These are phyloP conservation scores for Pontederia paniculata DNA, from an alignment of 176 grass and related monocot species.

Conservation along the genomic window DNA sequence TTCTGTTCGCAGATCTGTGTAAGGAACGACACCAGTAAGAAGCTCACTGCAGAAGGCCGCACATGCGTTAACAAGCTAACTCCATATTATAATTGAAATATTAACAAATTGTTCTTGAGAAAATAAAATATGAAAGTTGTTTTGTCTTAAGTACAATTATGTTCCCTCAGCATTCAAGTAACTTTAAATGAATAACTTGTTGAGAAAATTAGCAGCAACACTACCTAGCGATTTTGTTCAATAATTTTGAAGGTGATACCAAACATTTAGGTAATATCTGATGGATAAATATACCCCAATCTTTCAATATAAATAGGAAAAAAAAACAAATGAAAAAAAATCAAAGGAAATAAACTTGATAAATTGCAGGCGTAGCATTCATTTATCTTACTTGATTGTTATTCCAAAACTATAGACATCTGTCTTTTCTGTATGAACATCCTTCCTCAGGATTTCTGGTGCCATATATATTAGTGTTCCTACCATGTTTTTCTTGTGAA, in stretches of 20 bases:
- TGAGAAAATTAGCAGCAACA: too few relatives aligned
- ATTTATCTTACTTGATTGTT: slow-evolving; percentile 79
- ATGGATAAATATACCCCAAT: too few relatives aligned
- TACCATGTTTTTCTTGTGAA: slow-evolving; percentile 95
- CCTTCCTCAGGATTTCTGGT: slow-evolving; percentile 94
- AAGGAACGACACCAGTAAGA: slow-evolving; percentile 88
- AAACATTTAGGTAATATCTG: too few relatives aligned
- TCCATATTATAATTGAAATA: too few relatives aligned
- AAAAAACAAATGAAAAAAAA: background rate
- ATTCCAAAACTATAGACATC: slow-evolving; percentile 95
- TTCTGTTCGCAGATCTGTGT: slow-evolving; percentile 91
- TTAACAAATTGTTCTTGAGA: too few relatives aligned
- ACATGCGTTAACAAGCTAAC: slow-evolving; percentile 1
- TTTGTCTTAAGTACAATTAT: too few relatives aligned
- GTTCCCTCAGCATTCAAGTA: too few relatives aligned
- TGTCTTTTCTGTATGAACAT: slow-evolving; percentile 84
- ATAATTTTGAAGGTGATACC: too few relatives aligned
- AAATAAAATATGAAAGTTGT: too few relatives aligned
- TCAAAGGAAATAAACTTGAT: background rate
- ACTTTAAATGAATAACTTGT: too few relatives aligned
- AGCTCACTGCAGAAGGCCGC: slow-evolving; percentile 60
- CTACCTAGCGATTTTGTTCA: too few relatives aligned
- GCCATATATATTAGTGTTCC: slow-evolving; percentile 98
- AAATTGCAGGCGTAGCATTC: background rate
- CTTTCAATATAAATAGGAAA: too few relatives aligned